Conservation (phyloP, 2,329 filamentous ascomycete species). For the Epichloe gansuensis region DNA sequence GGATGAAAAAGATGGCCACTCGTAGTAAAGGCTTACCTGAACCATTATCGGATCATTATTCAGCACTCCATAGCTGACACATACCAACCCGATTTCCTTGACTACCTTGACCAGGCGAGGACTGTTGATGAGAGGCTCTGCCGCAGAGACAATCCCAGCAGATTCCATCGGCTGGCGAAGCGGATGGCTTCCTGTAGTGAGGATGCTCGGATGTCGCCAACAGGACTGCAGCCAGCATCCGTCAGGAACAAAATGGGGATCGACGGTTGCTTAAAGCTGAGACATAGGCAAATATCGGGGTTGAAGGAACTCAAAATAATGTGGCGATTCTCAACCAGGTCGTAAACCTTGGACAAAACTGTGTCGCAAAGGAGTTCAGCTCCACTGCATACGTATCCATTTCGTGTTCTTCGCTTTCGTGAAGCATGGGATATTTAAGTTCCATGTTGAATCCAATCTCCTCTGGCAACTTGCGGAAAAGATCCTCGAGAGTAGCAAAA, state of each 20-base stretch:
- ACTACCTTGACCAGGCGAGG: slow-evolving; percentile 84
- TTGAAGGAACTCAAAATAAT: slow-evolving; percentile 98
- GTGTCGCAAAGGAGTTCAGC: slow-evolving; percentile 92
- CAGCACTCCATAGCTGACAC: slow-evolving; percentile 81
- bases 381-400: slow-evolving; percentile 97
- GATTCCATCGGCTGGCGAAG: slow-evolving; percentile 89
- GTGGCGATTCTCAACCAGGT: slow-evolving; percentile 68
- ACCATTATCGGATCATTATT: slow-evolving; percentile 86
- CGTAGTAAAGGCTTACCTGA: slow-evolving; percentile 41
- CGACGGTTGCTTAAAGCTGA: slow-evolving; percentile 94
- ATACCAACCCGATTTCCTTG: slow-evolving; percentile 87
- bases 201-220: slow-evolving; percentile 80
- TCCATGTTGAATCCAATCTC: slow-evolving; percentile 95
- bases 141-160: slow-evolving; percentile 87
- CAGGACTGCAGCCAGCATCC: slow-evolving; percentile 68
- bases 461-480: slow-evolving; percentile 75
- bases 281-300: slow-evolving; percentile 85
- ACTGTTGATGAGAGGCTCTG: slow-evolving; percentile 77
- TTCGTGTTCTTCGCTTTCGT: slow-evolving; percentile 87
- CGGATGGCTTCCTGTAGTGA: slow-evolving; percentile 91
- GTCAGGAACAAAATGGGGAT: slow-evolving; percentile 93
- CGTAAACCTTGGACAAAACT: slow-evolving; percentile 80
- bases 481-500: slow-evolving; percentile 87
- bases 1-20: neutral
- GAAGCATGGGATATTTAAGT: slow-evolving; percentile 98